Percentiles rank a stretch among this genome's conserved stretches.
Evolutionary conservation across 768 basidiomycete genomes (phyloP).

Genomic region (Suillus brevipes): DNA sequence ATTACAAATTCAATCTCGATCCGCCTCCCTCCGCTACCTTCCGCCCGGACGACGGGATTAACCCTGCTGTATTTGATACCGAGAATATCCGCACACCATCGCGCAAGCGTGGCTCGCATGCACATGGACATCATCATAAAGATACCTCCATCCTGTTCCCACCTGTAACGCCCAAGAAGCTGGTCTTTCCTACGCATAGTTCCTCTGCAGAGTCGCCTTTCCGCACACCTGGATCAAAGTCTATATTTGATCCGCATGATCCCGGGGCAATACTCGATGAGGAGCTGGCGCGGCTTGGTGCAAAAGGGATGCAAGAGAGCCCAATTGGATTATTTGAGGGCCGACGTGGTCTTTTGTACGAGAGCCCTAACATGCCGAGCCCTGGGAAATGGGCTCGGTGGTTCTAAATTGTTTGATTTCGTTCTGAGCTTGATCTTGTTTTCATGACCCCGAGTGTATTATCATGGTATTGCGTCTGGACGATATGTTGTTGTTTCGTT

Average conservation of each 20-base stretch:
- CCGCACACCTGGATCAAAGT: constrained; percentile 46
- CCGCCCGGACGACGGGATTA: constrained; percentile 32
- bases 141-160: constrained; percentile 26
- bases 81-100: constrained; percentile 46
- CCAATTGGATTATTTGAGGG: constrained; percentile 69
- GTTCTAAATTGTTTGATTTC: constrained; percentile 39
- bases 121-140: constrained; percentile 12
- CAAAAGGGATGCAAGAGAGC: constrained; percentile 50
- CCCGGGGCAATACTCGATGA: constrained; percentile 69
- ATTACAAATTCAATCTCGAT: constrained; percentile 69
- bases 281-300: constrained; percentile 59
- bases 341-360: constrained; percentile 59
- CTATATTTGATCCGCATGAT: constrained; percentile 71
- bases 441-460: constrained; percentile 3
- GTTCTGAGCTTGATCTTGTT: not conserved
- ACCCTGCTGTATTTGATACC: constrained; percentile 38
- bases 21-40: constrained; percentile 49
- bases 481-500: not conserved
- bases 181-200: constrained; percentile 33
- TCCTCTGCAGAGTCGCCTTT: constrained; percentile 42
- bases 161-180: constrained; percentile 46
- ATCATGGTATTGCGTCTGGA: not conserved
- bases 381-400: constrained; percentile 54
- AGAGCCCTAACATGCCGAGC: constrained; percentile 67
- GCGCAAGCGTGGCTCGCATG: constrained; percentile 38